Base-by-base conservation (phyloP, 805 yeast genomes). In the Torulaspora franciscae region DNA sequence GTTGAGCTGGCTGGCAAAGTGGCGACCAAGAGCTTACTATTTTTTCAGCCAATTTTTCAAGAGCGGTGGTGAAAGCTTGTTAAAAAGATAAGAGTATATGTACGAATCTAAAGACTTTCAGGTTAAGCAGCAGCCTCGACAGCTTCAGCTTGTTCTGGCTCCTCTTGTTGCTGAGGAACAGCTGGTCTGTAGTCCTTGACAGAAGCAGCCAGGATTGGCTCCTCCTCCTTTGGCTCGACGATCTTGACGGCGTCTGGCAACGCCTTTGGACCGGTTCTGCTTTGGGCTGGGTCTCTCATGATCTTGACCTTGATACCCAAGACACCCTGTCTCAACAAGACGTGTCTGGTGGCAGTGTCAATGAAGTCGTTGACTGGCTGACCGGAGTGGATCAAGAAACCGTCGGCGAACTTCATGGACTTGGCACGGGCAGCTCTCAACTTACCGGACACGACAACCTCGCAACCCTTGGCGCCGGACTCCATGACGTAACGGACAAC, bases 331-430 rank as follows among this genome's bases (percentile, higher is more conserved):
- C 98, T 90, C 81, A 93, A 85, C 73, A 93, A 81, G 67, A 91
- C 98, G 91, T 93, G 98, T 79, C 99, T 90, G 74, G 95, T 90
- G 66, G 99, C 99, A 71, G 82, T 77, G 77, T 93, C 99, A 71
- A 93, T 93, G 85, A 93, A 93, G 73, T 93, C 99, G 65, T 79
- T 83, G 74, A 91, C 93, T 78, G 99, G 99, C 81, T 93, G 99
- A 87, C 99, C 99, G 69, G 97, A 89, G 93, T 93, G 99, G 83
- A 93, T 93, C 93, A 93, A 87, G 96, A 93, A 93, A 82, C 99
- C 99, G 74, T 91, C 98, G 72, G 93, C 85, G 84, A 91, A 93
- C 80, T 93, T 93, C 95, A 93, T 95, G 69, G 97, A 83, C 86
- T 93, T 93, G 69, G 99, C 99, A 83, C 99, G 89, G 69, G 98